phyloP scores from a whole-genome alignment of 2,329 filamentous ascomycete species.

The Fusarium cicatricum region DNA sequence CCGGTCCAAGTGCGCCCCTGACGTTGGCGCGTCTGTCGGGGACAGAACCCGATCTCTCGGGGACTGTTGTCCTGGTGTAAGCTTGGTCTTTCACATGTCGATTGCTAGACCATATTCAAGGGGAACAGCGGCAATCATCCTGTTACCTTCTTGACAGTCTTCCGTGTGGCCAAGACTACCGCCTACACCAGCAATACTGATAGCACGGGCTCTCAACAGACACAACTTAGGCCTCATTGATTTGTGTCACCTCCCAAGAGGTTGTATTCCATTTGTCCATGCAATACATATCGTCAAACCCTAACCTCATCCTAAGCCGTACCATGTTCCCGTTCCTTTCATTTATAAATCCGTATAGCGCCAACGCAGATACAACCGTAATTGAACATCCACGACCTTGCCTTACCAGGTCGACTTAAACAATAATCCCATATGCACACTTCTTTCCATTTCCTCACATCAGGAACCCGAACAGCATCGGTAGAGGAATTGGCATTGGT shows the following conservation, averaged over 20 bases:
- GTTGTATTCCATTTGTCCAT: constrained; percentile 5
- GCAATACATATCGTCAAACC: constrained; percentile 9
- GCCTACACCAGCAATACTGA: neutral
- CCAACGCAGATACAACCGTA: constrained; percentile 14
- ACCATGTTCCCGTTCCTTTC: constrained; percentile 6
- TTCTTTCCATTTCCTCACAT: constrained; percentile 25
- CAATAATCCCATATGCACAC: constrained; percentile 2
- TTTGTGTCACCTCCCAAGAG: neutral
- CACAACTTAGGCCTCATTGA: neutral
- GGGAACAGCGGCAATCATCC: neutral
- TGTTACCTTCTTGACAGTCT: no score
- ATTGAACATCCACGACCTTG: neutral
- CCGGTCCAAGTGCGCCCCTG: constrained; percentile 21
- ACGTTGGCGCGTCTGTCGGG: constrained; percentile 11
- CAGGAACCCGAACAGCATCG: constrained; percentile 34
- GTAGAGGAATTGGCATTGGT: constrained; percentile 27
- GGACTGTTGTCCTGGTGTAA: constrained; percentile 1
- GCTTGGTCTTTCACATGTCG: neutral
- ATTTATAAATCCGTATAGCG: constrained; percentile 24
- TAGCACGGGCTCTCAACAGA: neutral
- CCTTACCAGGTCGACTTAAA: neutral
- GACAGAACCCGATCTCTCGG: neutral
- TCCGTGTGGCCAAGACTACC: neutral
- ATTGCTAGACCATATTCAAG: neutral
- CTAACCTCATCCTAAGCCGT: constrained; percentile 7